Evolutionary conservation across 164 flowering plant genomes (phyloP).

Genomic region (Magnolia sinica): DNA sequence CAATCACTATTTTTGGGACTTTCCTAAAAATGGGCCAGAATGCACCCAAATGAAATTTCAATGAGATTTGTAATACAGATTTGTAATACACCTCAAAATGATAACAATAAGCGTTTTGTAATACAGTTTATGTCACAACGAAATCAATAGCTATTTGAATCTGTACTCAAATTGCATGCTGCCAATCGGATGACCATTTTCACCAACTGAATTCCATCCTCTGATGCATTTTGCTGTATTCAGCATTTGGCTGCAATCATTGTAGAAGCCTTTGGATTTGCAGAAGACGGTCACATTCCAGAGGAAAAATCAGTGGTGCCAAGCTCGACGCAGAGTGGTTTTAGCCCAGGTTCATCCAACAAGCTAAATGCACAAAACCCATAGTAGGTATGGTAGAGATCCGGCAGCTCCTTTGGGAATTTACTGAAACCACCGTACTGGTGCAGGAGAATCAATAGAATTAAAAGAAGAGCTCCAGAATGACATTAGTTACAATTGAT

Average conservation of each 20-base stretch:
- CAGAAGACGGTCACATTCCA: constrained; percentile 23
- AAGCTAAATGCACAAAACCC: constrained; percentile 80
- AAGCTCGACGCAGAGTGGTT: constrained; percentile 56
- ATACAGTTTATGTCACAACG: not conserved
- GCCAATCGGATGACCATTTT: not conserved
- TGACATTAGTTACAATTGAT: too few relatives aligned
- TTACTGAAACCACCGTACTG: constrained; percentile 97
- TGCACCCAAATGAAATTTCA: too few relatives aligned
- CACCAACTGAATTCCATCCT: not conserved
- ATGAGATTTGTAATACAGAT: too few relatives aligned
- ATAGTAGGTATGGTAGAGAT: constrained; percentile 84
- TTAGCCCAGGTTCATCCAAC: constrained; percentile 69
- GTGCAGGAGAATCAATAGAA: constrained; percentile 11
- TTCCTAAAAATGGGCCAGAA: too few relatives aligned
- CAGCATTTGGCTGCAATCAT: not conserved
- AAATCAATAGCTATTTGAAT: not conserved
- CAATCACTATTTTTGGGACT: too few relatives aligned
- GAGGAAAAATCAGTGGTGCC: constrained; percentile 55
- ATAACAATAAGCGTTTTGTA: too few relatives aligned
- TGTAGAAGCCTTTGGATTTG: not conserved
- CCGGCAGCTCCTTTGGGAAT: constrained; percentile 67
- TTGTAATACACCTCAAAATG: too few relatives aligned
- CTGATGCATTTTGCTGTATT: too few relatives aligned
- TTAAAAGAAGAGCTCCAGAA: not conserved
- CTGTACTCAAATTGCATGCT: too few relatives aligned